Conservation (phyloP, 352 stramenopile genomes). For the Globisporangium mamillatum region DNA sequence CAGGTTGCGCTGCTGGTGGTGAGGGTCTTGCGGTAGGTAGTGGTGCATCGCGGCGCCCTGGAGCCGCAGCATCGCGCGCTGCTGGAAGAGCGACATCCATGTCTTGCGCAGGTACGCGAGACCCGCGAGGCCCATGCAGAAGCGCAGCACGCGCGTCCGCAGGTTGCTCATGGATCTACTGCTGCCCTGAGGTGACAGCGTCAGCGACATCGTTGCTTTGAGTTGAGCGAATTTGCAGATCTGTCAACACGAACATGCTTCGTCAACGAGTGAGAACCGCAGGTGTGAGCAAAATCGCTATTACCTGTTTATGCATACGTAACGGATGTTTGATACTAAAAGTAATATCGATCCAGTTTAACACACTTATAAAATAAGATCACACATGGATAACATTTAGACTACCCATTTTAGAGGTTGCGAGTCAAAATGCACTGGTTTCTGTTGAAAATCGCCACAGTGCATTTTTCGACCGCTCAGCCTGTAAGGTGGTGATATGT, state of each 20-base stretch:
- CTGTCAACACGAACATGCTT: background rate
- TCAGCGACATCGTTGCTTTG: constrained; percentile 1
- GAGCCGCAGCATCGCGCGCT: constrained; percentile 23
- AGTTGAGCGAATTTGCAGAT: background rate
- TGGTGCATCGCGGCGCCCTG: constrained; percentile 12
- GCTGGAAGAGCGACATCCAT: constrained; percentile 19
- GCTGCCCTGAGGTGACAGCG: background rate
- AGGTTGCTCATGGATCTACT: background rate
- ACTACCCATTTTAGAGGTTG: no score
- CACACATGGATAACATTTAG: no score
- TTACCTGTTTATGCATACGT: no score
- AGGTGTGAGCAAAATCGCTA: no score
- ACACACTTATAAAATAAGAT: no score
- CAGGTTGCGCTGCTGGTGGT: background rate
- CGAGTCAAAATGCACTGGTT: no score
- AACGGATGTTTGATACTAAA: no score
- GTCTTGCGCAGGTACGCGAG: constrained; percentile 30
- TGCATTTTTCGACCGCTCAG: no score
- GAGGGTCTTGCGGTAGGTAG: background rate
- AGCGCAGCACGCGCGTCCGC: constrained; percentile 18
- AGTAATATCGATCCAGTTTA: no score
- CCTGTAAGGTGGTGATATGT: no score
- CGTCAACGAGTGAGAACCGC: no score
- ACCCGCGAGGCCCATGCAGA: constrained; percentile 13
- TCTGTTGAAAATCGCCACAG: no score